Conservation (phyloP, 2,329 filamentous ascomycete genomes). For the Macrophomina pseudophaseolina region DNA sequence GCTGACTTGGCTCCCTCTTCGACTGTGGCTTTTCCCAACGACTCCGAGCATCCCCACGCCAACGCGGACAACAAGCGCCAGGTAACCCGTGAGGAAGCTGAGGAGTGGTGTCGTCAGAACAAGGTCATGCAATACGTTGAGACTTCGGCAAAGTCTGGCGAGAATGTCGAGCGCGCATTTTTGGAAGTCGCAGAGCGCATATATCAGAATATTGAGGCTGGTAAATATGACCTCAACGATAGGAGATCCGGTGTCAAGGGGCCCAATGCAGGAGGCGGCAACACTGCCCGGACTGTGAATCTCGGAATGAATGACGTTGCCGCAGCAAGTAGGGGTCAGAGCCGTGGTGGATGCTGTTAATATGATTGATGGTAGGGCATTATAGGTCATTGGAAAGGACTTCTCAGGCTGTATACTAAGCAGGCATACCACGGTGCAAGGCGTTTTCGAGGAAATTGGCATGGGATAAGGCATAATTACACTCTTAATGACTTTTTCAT, state of each 20-base stretch:
- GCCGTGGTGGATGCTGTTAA: constrained; percentile 32
- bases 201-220: constrained; percentile 94
- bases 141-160: constrained; percentile 93
- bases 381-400: constrained; percentile 1
- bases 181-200: constrained; percentile 93
- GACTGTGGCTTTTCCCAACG: constrained; percentile 37
- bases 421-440: constrained; percentile 19
- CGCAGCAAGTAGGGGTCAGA: constrained; percentile 33
- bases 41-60: constrained; percentile 29
- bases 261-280: constrained; percentile 58
- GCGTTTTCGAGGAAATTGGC: constrained; percentile 4
- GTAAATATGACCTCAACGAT: constrained; percentile 93
- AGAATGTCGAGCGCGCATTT: constrained; percentile 92
- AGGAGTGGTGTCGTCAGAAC: constrained; percentile 86
- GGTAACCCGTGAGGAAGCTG: constrained; percentile 81
- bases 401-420: constrained; percentile 7
- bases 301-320: constrained; percentile 50
- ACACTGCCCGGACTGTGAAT: constrained; percentile 49
- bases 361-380: not conserved
- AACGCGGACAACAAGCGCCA: constrained; percentile 70
- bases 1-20: constrained; percentile 70
- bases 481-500: not conserved
- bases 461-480: not conserved
- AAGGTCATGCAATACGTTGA: constrained; percentile 93
- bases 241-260: constrained; percentile 87